Conservation (phyloP, 169 alveolate species). For the Cryptosporidium tyzzeri region DNA sequence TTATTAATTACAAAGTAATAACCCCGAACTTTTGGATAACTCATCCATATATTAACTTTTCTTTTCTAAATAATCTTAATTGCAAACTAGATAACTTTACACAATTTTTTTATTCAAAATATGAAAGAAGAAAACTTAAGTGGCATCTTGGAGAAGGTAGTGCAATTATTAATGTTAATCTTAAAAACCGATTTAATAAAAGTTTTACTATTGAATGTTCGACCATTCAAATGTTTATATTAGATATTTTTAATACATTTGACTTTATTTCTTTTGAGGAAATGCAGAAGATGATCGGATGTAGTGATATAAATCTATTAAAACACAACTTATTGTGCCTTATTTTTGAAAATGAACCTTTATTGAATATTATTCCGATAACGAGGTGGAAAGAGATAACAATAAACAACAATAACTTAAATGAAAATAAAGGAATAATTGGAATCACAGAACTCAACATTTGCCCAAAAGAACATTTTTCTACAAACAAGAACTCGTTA, state of each 20-base stretch:
- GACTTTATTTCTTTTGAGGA: conserved; percentile 49
- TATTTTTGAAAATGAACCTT: conserved; percentile 10
- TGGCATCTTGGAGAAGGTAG: conserved; percentile 64
- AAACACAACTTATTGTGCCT: conserved; percentile 37
- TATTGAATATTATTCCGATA: conserved; percentile 14
- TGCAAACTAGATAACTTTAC: conserved; percentile 9
- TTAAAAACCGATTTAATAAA: neutral
- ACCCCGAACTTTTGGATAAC: conserved; percentile 54
- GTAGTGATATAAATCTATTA: conserved; percentile 29
- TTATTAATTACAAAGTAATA: conserved; percentile 22
- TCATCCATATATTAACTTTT: conserved; percentile 9
- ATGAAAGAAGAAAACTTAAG: conserved; percentile 66
- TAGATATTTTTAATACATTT: conserved; percentile 47
- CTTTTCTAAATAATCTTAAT: neutral
- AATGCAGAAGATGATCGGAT: conserved; percentile 31
- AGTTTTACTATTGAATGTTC: conserved; percentile 48
- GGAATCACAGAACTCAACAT: neutral
- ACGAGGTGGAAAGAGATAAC: neutral
- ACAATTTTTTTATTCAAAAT: conserved; percentile 34
- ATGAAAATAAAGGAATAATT: conserved; percentile 16
- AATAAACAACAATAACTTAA: neutral
- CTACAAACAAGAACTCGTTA: neutral
- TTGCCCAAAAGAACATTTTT: neutral
- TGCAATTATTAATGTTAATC: conserved; percentile 20
- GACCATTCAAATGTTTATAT: conserved; percentile 57